These are phyloP conservation scores for Pyronema domesticum DNA, from an alignment of 495 filamentous ascomycete species.

Conservation along the genomic window DNA sequence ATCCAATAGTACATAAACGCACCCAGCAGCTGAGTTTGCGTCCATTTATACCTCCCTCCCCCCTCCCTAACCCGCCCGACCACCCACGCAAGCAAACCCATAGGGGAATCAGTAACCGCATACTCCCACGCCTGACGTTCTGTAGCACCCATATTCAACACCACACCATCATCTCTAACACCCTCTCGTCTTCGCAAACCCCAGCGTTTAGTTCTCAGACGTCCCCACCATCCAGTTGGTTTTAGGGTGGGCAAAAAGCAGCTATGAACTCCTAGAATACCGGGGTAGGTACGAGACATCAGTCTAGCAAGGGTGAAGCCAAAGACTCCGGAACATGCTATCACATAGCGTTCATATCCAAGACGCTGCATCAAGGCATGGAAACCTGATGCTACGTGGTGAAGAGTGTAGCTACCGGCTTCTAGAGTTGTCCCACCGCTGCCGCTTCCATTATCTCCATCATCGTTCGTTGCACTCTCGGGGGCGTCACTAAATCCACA, in stretches of 20 bases:
- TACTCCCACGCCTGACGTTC: not conserved
- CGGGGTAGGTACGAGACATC: not conserved
- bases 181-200: not conserved
- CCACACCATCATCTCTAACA: not conserved
- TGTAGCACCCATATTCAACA: not conserved
- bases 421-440: no score
- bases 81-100: not conserved
- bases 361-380: not conserved
- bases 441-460: not conserved
- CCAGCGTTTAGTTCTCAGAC: not conserved
- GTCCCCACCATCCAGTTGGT: not conserved
- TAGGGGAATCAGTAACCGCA: not conserved
- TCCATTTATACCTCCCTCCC: not conserved
- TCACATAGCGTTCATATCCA: not conserved
- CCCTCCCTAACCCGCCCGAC: not conserved
- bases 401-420: no score
- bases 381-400: not conserved
- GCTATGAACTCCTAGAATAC: not conserved
- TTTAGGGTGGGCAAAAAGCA: not conserved
- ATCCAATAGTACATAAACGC: conserved; percentile 5
- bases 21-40: not conserved
- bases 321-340: not conserved
- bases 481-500: not conserved
- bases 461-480: not conserved
- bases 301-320: not conserved